Percentiles rank a stretch among this genome's conserved stretches.
These are phyloP conservation scores for Ceratocystis huliohia DNA, from an alignment of 2,329 filamentous ascomycete genomes.

Conservation along the genomic window DNA sequence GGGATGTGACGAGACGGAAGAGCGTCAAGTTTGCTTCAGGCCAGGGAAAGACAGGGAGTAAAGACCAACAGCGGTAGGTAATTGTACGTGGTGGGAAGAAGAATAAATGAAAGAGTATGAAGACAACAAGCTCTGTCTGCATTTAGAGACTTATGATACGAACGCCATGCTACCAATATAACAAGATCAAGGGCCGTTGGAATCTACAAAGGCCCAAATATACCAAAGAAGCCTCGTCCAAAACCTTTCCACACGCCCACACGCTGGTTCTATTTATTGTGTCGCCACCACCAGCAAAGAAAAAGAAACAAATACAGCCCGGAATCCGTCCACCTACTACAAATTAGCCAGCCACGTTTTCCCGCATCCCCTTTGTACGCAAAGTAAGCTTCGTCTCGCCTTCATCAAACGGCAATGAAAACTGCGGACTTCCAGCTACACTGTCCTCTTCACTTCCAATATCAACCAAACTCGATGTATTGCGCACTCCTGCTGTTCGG, in stretches of 20 bases:
- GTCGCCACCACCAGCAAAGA: not conserved
- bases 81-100: not conserved
- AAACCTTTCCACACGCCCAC: slow-evolving; percentile 18
- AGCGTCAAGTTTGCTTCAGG: slow-evolving; percentile 46
- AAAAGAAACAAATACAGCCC: slow-evolving; percentile 5
- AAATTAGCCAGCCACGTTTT: slow-evolving; percentile 25
- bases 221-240: not conserved
- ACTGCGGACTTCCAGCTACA: slow-evolving; percentile 15
- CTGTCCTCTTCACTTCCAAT: slow-evolving; percentile 22
- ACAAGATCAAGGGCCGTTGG: not conserved
- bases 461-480: slow-evolving; percentile 20
- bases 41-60: not conserved
- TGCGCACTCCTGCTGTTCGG: slow-evolving; percentile 25
- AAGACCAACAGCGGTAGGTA: not conserved
- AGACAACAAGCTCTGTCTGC: not conserved
- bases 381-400: slow-evolving; percentile 37
- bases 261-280: too few relatives aligned
- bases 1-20: slow-evolving; percentile 42
- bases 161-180: slow-evolving; percentile 3
- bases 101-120: not conserved
- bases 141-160: not conserved
- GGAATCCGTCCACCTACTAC: not conserved
- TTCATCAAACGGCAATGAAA: slow-evolving; percentile 37
- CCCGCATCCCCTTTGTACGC: slow-evolving; percentile 44
- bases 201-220: not conserved